Evolutionary conservation across 1,284 basidiomycete genomes (phyloP).

Genomic region (Schizophyllum amplum): DNA sequence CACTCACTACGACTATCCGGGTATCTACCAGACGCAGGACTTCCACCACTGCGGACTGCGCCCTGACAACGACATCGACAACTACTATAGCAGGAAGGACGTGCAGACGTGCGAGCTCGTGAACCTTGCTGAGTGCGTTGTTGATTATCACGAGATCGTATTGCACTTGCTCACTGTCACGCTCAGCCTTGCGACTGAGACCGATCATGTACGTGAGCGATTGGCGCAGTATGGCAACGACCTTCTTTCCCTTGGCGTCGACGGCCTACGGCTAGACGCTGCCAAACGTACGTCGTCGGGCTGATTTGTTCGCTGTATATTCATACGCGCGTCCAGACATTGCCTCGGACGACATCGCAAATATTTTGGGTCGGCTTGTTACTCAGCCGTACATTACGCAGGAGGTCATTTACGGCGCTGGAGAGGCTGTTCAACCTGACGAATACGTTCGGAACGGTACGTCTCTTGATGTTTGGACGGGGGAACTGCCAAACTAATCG

Average conservation of each 20-base stretch:
- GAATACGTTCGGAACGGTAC: conserved; percentile 47
- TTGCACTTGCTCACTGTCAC: too few species aligned
- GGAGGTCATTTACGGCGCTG: conserved; percentile 48
- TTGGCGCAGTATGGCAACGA: too few species aligned
- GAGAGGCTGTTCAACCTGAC: conserved; percentile 45
- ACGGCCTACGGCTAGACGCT: too few species aligned
- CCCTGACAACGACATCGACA: conserved; percentile 43
- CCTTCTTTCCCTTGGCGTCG: too few species aligned
- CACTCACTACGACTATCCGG: conserved; percentile 53
- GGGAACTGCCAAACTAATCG: background rate
- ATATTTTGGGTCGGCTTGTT: conserved; percentile 40
- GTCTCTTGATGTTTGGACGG: background rate
- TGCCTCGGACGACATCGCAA: conserved; percentile 39
- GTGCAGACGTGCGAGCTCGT: conserved; percentile 55
- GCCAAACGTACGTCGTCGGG: too few species aligned
- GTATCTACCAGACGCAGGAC: conserved; percentile 43
- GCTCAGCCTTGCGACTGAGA: too few species aligned
- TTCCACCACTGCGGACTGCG: conserved; percentile 60
- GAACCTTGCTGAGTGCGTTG: conserved; percentile 48
- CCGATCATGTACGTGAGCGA: too few species aligned
- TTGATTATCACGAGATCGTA: too few species aligned
- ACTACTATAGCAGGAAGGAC: conserved; percentile 43
- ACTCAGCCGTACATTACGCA: conserved; percentile 45
- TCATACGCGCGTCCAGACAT: conserved; percentile 39
- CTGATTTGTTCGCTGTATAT: background rate